Evolutionary conservation across 768 basidiomycete genomes (phyloP), one percentile per base, ranked within the genome.

Genomic region (Lentinula guzmanii): DNA sequence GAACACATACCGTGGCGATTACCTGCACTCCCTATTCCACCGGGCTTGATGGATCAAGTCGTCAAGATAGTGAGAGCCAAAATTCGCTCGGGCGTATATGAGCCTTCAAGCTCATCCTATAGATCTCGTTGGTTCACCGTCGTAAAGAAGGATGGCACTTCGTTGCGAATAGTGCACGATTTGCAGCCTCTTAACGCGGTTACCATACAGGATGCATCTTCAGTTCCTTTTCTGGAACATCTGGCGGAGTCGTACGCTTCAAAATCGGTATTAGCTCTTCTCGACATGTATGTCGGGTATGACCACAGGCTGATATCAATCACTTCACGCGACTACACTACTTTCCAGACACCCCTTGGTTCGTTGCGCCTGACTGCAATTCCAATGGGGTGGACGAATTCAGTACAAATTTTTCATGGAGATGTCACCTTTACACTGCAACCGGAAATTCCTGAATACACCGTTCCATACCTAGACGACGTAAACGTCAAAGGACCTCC

Each of bases 1-100:
- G 24, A 24, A 3, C 24, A 24, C 24, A 24, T 24, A 24, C 24
- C 24, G 24, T 24, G 24, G 24, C 24, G 24, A 24, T 24, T 24
- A 24, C 24, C 21, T 21, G 21, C 48, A 9, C 46, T 63, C 41
- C 62, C 64, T 2, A 65, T 62, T 3, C 61, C 58, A 3, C 61
- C 64, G 0, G 68, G 71, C 4, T 74, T 72, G 28, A 71, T 61
- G 62, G 59, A 75, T 9, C 61, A 76, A 55, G 70, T 80, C 15
- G 64, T 64, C n/a, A 37, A 66, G 4, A 55, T 78, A 0, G 68
- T 79, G 7, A 67, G 70, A 15, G 60, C 64, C 0, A 80, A 80
- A 61, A 70, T 79, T 9, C 3, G 24, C 5, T 8, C 54, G 1
- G 52, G 52, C 10, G 35, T 37, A 15, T 53, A 53, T 1, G 52